phyloP scores from a whole-genome alignment of 2,329 filamentous ascomycete genomes.

The Hypoxylon sp. region DNA sequence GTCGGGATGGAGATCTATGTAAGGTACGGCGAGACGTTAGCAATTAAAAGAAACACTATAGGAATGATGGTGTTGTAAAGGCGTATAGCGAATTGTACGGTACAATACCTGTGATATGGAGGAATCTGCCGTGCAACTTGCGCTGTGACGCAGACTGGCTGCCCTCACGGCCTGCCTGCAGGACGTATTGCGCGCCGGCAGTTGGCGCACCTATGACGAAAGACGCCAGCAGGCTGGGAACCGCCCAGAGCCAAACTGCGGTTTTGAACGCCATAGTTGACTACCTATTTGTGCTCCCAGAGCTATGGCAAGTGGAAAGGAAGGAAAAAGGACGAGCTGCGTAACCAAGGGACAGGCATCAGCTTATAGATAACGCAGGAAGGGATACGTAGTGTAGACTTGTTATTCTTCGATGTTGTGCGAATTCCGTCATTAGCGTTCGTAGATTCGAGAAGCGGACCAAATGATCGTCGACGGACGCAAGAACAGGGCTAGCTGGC shows the following conservation, averaged over 20 bases:
- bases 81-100: conserved; percentile 1
- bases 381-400: conserved; percentile 13
- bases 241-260: conserved; percentile 40
- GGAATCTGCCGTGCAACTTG: conserved; percentile 78
- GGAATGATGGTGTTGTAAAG: conserved; percentile 38
- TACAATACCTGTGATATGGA: conserved; percentile 83
- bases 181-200: conserved; percentile 45
- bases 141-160: conserved; percentile 49
- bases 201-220: conserved; percentile 46
- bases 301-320: conserved; percentile 21
- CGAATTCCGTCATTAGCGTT: conserved; percentile 33
- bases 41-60: conserved; percentile 21
- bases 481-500: conserved; percentile 33
- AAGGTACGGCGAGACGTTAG: conserved; percentile 35
- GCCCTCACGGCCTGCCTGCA: conserved; percentile 44
- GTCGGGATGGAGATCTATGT: conserved; percentile 89
- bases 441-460: conserved; percentile 33
- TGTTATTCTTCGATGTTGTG: conserved; percentile 25
- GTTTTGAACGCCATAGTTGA: conserved; percentile 45
- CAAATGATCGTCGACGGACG: conserved; percentile 31
- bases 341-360: conserved; percentile 10
- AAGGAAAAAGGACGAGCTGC: conserved; percentile 20
- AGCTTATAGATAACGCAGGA: conserved; percentile 20
- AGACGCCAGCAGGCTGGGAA: conserved; percentile 47
- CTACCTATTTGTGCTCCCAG: conserved; percentile 33